Conservation (phyloP, 2,329 filamentous ascomycete species). For the Botrytis porri region DNA sequence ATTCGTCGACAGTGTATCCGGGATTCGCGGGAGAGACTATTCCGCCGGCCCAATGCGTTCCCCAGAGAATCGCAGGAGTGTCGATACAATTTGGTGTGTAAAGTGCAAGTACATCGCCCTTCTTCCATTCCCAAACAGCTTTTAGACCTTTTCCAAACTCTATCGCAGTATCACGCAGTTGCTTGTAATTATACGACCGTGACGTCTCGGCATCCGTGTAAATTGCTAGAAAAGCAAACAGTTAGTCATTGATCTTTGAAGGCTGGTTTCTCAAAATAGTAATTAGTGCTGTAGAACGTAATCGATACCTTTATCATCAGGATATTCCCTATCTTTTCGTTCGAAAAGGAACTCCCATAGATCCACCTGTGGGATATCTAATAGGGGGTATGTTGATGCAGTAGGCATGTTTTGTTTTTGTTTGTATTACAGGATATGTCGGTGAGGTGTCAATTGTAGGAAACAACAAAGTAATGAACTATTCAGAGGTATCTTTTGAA, state of each 20-base stretch:
- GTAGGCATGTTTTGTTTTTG: constrained; percentile 31
- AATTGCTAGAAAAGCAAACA: constrained; percentile 56
- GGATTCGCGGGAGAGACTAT: constrained; percentile 84
- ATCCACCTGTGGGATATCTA: constrained; percentile 72
- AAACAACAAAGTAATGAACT: not conserved
- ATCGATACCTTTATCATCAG: constrained; percentile 67
- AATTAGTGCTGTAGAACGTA: constrained; percentile 44
- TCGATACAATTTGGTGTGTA: constrained; percentile 88
- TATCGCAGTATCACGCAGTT: constrained; percentile 62
- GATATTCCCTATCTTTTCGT: constrained; percentile 59
- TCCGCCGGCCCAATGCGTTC: constrained; percentile 79
- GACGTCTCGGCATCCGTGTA: constrained; percentile 72
- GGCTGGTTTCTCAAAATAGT: not conserved
- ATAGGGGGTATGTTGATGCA: constrained; percentile 29
- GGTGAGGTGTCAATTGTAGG: not conserved
- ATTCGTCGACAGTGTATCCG: constrained; percentile 77
- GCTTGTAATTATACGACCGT: constrained; percentile 65
- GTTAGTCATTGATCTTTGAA: not conserved
- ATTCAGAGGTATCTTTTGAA: not conserved
- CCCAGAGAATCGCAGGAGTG: constrained; percentile 72
- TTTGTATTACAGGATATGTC: not conserved
- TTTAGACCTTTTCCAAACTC: constrained; percentile 80
- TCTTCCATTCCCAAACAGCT: constrained; percentile 72
- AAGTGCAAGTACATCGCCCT: constrained; percentile 77
- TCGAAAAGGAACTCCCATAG: constrained; percentile 79